Base-by-base conservation (phyloP, 352 stramenopile species). In the Globisporangium nunn region DNA sequence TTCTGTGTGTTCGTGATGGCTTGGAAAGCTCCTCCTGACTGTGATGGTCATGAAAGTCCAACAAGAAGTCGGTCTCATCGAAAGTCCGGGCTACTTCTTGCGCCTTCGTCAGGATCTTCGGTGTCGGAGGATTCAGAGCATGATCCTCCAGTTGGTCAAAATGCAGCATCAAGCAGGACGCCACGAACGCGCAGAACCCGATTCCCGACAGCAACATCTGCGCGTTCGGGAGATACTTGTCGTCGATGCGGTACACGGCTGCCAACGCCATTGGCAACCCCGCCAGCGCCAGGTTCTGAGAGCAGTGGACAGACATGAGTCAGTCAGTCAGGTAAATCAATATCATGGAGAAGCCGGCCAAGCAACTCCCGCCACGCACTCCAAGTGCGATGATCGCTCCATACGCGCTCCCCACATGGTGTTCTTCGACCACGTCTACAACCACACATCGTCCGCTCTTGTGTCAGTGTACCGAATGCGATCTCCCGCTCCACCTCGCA, bases 361-460 rank as follows among this genome's bases (percentile, higher is more conserved):
- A 37, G 10, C 2, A 12, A 50, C 17, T 23, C 23, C 23, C 37
- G 11, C 15, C 15, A 52, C 29, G 17, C 53, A 80, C 73, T 50
- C 67, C 85, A 10, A 90, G 67, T 2, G 78, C 78, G 14, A 85
- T 88, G 41, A 93, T 88, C 0, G 88, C 65, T 12, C 88, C 88
- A 55, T 93, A 96, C 0, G 85, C 88, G 41, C 74, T 91, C 1
- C 87, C 88, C 2, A 85, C 66, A 43, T 81, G 79, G 57, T 84
- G 67, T 51, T 79, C 68, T 52, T 86, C 67, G 10, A 96, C 85
- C 15, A 91, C 73, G 56, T 92, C 73, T 83, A 46, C 53, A 6
- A 43, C 7, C 3, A 47, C 12, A 43, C n/a, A 15, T 11, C 14
- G 50, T 11, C 52, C 5, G 31, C 11, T 54, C 45, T 23, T n/a